Evolutionary conservation across 2,329 filamentous ascomycete species (phyloP), one percentile per base, ranked within the genome.

Genomic region (Fusarium sp.): DNA sequence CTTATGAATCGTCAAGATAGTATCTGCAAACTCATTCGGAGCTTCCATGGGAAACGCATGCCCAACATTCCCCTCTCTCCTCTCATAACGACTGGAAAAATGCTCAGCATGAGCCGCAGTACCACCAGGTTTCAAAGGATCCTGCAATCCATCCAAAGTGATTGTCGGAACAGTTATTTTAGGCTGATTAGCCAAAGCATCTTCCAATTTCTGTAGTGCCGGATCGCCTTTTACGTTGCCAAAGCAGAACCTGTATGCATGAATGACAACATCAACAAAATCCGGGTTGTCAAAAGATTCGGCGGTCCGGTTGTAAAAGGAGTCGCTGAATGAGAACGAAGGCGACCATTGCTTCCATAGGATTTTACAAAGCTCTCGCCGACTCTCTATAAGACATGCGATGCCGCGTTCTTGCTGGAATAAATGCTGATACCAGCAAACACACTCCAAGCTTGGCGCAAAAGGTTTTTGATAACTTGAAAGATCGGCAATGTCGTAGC

Each of bases 281-380:
- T 66, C 63, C n/a, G 53, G 38, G 26, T 66, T 66, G 18, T 66
- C 33, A 33, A 66, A 66, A 0, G 63, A 11, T 1, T 52, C 45
- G 17, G 63, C 61, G 3, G 63, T 60, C 3, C n/a, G 53, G n/a
- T n/a, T 23, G 23, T 45, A 66, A 20, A 60, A 60, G 9, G 32
- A 23, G 4, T 62, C 60, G 13, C 7, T 23, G n/a, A 66, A 66
- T 8, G n/a, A 37, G 9, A 66, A 66, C 1, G 61, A 41, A 6
- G 63, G 63, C 1, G 61, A 66, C 63, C 63, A 66, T 4, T 66
- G 45, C 9, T 66, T 12, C 63, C 63, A 66, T 6, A 66, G n/a
- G 6, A 66, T 60, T 3, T 27, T 38, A 2, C 63, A 66, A 1
- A 66, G 45, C 15, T 65, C 45, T 13, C 33, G 61, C n/a, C 63